phyloP scores from a whole-genome alignment of 2,329 filamentous ascomycete species.

The Aspergillus sp. region DNA sequence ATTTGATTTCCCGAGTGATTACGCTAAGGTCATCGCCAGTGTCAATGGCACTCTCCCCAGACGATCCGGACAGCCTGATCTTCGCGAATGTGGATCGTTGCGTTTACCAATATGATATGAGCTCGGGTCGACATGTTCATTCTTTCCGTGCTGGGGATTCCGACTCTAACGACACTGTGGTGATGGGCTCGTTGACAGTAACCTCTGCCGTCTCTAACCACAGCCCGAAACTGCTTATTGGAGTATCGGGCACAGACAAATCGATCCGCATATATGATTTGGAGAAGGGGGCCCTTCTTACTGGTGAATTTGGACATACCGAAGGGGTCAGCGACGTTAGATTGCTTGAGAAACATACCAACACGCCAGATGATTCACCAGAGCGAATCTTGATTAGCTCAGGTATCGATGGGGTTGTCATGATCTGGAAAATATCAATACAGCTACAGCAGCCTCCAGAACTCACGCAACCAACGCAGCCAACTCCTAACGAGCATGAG shows the following conservation, averaged over 20 bases:
- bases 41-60: slow-evolving; percentile 74
- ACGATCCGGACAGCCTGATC: slow-evolving; percentile 60
- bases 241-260: slow-evolving; percentile 94
- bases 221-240: slow-evolving; percentile 71
- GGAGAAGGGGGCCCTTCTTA: slow-evolving; percentile 75
- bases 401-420: slow-evolving; percentile 79
- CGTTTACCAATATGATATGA: slow-evolving; percentile 64
- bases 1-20: slow-evolving; percentile 75
- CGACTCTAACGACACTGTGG: slow-evolving; percentile 77
- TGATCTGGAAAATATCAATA: slow-evolving; percentile 67
- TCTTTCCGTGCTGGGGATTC: slow-evolving; percentile 85
- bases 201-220: slow-evolving; percentile 57
- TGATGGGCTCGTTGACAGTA: slow-evolving; percentile 77
- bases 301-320: slow-evolving; percentile 92
- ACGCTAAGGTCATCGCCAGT: slow-evolving; percentile 84
- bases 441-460: slow-evolving; percentile 41
- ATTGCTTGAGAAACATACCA: slow-evolving; percentile 59
- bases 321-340: slow-evolving; percentile 88
- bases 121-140: slow-evolving; percentile 69
- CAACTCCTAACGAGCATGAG: slow-evolving; percentile 30
- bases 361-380: slow-evolving; percentile 49
- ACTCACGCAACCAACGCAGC: slow-evolving; percentile 28
- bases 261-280: slow-evolving; percentile 88
- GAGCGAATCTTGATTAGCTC: slow-evolving; percentile 67
- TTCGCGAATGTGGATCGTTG: slow-evolving; percentile 67